These are phyloP conservation scores for Filosporella fistucella DNA, from an alignment of 495 filamentous ascomycete genomes.

Conservation along the genomic window DNA sequence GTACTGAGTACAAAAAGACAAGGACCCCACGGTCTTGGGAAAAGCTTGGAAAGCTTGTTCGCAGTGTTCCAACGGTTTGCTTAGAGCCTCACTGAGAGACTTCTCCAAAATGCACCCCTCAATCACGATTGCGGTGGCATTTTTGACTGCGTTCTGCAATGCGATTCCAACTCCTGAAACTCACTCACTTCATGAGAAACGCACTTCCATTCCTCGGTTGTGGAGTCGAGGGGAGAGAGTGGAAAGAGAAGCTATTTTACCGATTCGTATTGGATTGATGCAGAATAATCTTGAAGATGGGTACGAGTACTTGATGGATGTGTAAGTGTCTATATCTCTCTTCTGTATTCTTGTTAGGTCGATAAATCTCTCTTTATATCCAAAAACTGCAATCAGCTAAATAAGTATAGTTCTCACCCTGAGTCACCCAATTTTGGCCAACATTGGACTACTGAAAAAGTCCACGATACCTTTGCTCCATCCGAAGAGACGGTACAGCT, in stretches of 20 bases:
- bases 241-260: constrained; percentile 23
- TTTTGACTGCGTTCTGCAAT: neutral
- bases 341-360: constrained; percentile 37
- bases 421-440: constrained; percentile 18
- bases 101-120: too few relatives aligned
- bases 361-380: constrained; percentile 21
- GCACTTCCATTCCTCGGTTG: neutral
- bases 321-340: constrained; percentile 28
- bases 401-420: constrained; percentile 13
- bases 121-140: too few relatives aligned
- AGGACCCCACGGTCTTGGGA: too few relatives aligned
- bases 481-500: constrained; percentile 15
- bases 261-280: constrained; percentile 45
- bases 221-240: constrained; percentile 7
- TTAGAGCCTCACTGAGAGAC: too few relatives aligned
- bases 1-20: too few relatives aligned
- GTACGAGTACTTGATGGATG: constrained; percentile 46
- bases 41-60: too few relatives aligned
- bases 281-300: constrained; percentile 45
- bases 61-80: too few relatives aligned
- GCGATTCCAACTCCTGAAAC: constrained; percentile 3
- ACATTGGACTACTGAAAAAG: constrained; percentile 19
- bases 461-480: constrained; percentile 22
- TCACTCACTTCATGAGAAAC: constrained; percentile 12
- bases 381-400: neutral